phyloP scores from a whole-genome alignment of 75 land plant genomes.

The Cupressus sempervirens region DNA sequence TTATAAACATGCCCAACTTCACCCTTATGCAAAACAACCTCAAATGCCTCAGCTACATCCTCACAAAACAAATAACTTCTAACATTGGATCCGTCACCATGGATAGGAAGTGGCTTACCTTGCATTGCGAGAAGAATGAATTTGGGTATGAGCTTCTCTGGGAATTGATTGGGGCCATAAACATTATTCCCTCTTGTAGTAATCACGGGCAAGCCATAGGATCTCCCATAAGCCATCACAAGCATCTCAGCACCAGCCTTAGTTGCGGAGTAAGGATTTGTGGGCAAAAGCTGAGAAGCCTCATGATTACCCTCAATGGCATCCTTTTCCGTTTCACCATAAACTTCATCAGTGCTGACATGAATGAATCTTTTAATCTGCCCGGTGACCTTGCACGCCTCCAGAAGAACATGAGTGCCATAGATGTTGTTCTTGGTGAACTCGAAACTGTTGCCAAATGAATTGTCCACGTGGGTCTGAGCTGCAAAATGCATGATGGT shows the following conservation, averaged over 20 bases:
- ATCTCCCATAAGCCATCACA: constrained; percentile 80
- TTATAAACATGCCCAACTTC: constrained; percentile 76
- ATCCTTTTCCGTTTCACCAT: constrained; percentile 69
- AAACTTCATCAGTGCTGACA: constrained; percentile 72
- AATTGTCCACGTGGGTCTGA: constrained; percentile 76
- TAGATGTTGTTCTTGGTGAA: constrained; percentile 80
- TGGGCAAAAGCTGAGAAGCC: constrained; percentile 64
- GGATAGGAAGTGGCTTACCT: constrained; percentile 61
- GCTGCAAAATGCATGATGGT: constrained; percentile 83
- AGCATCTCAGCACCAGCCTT: constrained; percentile 81
- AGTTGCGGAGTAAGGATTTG: constrained; percentile 70
- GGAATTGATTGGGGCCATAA: constrained; percentile 77
- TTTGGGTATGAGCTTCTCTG: constrained; percentile 77
- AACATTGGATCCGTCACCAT: constrained; percentile 75
- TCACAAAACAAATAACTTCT: constrained; percentile 68
- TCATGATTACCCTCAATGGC: constrained; percentile 76
- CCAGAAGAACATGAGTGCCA: constrained; percentile 73
- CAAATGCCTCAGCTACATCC: constrained; percentile 78
- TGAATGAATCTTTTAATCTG: constrained; percentile 61
- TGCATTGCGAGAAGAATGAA: constrained; percentile 68
- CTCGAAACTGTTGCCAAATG: constrained; percentile 71
- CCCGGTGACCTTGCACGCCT: constrained; percentile 70
- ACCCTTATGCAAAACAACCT: constrained; percentile 61
- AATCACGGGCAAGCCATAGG: constrained; percentile 67
- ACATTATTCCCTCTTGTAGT: constrained; percentile 77